These are phyloP conservation scores for Ophiocordyceps sinensis DNA, from an alignment of 2,329 filamentous ascomycete species.

Conservation along the genomic window DNA sequence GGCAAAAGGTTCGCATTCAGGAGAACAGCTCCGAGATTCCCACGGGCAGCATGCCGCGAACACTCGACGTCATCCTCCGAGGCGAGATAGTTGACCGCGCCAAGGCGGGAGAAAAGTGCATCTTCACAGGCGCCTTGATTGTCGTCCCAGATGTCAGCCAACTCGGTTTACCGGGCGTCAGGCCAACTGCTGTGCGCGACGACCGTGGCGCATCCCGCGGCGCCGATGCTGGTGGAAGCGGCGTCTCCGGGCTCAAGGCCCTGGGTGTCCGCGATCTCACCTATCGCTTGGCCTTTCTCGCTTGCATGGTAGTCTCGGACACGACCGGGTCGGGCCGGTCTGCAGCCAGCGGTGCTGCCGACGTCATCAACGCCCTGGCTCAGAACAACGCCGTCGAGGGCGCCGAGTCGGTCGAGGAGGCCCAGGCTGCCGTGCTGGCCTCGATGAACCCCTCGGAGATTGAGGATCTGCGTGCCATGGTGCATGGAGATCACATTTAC, in stretches of 20 bases:
- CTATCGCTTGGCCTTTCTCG: slow-evolving; percentile 89
- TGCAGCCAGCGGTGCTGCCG: slow-evolving; percentile 44
- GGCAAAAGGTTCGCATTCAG: slow-evolving; percentile 97
- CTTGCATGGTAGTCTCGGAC: slow-evolving; percentile 91
- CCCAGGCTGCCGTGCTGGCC: slow-evolving; percentile 73
- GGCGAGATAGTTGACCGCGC: slow-evolving; percentile 96
- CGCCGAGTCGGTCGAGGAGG: slow-evolving; percentile 62
- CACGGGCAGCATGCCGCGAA: slow-evolving; percentile 95
- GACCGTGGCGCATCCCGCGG: slow-evolving; percentile 58
- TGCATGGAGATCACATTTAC: slow-evolving; percentile 93
- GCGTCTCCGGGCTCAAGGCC: slow-evolving; percentile 77
- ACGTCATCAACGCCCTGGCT: slow-evolving; percentile 74
- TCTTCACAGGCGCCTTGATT: slow-evolving; percentile 92
- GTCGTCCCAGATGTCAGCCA: slow-evolving; percentile 96
- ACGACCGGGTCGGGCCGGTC: slow-evolving; percentile 65
- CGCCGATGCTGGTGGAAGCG: slow-evolving; percentile 68
- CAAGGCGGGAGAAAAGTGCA: slow-evolving; percentile 95
- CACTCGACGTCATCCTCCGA: slow-evolving; percentile 90
- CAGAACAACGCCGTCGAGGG: slow-evolving; percentile 45
- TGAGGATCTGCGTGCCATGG: slow-evolving; percentile 80
- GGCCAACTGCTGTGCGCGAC: slow-evolving; percentile 73
- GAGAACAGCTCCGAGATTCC: slow-evolving; percentile 98
- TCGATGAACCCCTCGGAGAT: slow-evolving; percentile 81
- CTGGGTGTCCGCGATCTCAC: slow-evolving; percentile 91
- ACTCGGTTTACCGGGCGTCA: slow-evolving; percentile 73